phyloP scores from a whole-genome alignment of 75 land plant genomes.

The Picea glauca region DNA sequence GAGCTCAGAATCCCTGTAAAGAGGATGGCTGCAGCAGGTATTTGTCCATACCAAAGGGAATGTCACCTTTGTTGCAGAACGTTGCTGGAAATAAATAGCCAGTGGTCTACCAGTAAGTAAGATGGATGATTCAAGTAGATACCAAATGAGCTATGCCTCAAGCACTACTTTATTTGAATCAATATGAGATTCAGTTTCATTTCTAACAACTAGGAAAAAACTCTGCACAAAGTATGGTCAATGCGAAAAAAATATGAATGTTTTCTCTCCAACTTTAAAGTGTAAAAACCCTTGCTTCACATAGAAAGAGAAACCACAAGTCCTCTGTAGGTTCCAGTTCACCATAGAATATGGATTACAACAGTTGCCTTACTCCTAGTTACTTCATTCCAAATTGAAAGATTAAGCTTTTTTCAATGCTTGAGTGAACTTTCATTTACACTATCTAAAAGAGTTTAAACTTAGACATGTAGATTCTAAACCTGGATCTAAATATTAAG shows the following conservation, averaged over 20 bases:
- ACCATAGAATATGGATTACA: neutral
- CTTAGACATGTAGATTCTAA: neutral
- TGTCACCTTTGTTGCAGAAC: slow-evolving; percentile 96
- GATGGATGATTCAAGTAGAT: neutral
- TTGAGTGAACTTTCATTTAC: neutral
- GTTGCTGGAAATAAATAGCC: slow-evolving; percentile 56
- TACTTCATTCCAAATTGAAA: neutral
- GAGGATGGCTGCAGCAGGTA: slow-evolving; percentile 99
- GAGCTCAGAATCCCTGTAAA: slow-evolving; percentile 92
- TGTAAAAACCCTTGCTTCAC: neutral
- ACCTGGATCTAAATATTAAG: neutral
- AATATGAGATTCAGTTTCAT: neutral
- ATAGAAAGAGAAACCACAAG: no score
- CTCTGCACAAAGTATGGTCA: neutral
- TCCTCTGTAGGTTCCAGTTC: neutral
- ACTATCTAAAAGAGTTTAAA: neutral
- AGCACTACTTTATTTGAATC: neutral
- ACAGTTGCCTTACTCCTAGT: neutral
- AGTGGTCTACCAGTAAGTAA: neutral
- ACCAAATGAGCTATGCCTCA: neutral
- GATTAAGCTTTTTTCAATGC: no score
- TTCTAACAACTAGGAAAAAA: neutral
- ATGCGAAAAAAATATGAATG: neutral
- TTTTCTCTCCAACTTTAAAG: neutral
- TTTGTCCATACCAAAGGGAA: slow-evolving; percentile 99